These are phyloP conservation scores for Ophiostoma australiae DNA, from an alignment of 2,329 filamentous ascomycete genomes.

Conservation along the genomic window DNA sequence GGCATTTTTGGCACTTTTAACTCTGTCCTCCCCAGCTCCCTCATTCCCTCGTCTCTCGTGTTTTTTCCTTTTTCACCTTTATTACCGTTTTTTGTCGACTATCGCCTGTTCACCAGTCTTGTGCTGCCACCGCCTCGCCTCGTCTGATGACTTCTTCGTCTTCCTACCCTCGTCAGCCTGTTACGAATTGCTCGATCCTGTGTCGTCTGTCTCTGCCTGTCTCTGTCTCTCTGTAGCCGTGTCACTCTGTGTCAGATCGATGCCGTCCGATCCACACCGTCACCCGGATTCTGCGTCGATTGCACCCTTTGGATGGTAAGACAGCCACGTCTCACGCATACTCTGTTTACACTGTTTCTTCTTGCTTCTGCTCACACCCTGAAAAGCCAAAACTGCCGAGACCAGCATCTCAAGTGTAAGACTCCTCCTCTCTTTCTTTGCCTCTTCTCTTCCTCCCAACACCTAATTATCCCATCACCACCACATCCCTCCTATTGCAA, in stretches of 20 bases:
- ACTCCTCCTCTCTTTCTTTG: conserved; percentile 2
- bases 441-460: not conserved
- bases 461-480: not conserved
- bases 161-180: not conserved
- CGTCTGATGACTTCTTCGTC: not conserved
- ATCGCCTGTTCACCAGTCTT: not conserved
- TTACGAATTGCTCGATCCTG: not conserved
- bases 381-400: conserved; percentile 43
- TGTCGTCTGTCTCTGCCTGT: not conserved
- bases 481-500: not conserved
- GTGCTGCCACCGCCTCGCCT: not conserved
- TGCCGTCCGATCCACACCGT: conserved; percentile 10
- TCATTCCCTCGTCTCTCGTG: not conserved
- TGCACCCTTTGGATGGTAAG: conserved; percentile 24
- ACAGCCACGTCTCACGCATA: not conserved
- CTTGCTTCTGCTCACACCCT: not conserved
- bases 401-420: conserved; percentile 46
- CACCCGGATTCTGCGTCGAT: not conserved
- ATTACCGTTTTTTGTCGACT: not conserved
- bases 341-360: not conserved
- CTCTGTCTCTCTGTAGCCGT: not conserved
- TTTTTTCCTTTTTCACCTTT: not conserved
- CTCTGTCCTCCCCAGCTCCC: not conserved
- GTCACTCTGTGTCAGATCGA: not conserved
- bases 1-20: conserved; percentile 17